Base-by-base conservation (phyloP, 1,284 basidiomycete genomes). In the Microbotryum saponariae region DNA sequence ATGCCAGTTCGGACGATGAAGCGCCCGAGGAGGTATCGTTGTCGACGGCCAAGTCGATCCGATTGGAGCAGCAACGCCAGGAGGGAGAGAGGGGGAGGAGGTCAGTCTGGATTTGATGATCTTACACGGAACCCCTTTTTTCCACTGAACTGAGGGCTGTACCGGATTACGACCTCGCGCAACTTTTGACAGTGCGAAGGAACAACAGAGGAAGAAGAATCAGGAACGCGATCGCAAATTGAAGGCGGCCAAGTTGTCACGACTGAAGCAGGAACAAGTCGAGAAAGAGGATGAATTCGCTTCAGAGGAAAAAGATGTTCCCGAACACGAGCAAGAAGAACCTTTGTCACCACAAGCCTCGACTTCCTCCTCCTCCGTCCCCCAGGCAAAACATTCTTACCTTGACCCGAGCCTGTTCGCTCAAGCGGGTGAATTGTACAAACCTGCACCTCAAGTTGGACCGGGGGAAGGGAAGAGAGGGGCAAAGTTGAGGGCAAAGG, bases 1-100 rank as follows among this genome's bases (percentile, higher is more conserved):
- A 60, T 16, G 16, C 14, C 1, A 42, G 37, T 42, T 44, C 29
- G 18, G 58, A 64, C 47, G 33, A 59, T 47, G 66, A 62, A 21
- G 66, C 66, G 12, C 66, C 66, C 58, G 66, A 68, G 46, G 60
- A 62, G 33, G 64, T 68, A 12, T 54, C 58, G n/a, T 55, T 62
- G 42, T 55, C 58, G 33, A 50, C 58, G 9, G 62, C 66, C 16
- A 58, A 60, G 51, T 47, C 50, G 51, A 59, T 56, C 6, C 23
- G 49, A 23, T 25, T 47, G 54, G 53, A 59, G 25, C 51, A 59
- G 27, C 52, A 62, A 49, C 51, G 52, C 6, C 25, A 47, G 47
- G 51, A 47, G 9, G 29, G 31, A 20, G 45, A 54, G 54, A 63
- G 48, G 12, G 46, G 25, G 42, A 54, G 56, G 45, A n/a, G 31